phyloP scores from a whole-genome alignment of 2,329 filamentous ascomycete species.

The Diplodia sapinea region DNA sequence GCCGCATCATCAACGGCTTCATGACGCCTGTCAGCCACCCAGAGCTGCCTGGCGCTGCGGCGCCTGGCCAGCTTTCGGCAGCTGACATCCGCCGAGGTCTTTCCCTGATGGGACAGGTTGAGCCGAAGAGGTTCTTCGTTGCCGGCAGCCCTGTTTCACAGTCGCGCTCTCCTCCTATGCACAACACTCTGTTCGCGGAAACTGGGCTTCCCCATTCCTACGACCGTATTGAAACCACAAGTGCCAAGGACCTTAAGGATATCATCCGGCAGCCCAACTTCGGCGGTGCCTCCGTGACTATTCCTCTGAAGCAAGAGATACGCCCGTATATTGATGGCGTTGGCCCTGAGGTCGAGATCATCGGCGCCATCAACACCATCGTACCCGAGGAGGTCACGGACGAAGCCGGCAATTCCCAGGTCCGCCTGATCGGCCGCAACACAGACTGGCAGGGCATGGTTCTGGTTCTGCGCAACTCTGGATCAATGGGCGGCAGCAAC shows the following conservation, averaged over 20 bases:
- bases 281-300: conserved; percentile 93
- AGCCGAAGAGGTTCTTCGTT: conserved; percentile 78
- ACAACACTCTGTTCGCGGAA: conserved; percentile 81
- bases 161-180: conserved; percentile 85
- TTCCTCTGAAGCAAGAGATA: conserved; percentile 90
- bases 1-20: conserved; percentile 87
- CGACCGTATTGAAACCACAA: conserved; percentile 73
- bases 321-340: conserved; percentile 81
- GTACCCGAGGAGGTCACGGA: conserved; percentile 61
- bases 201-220: conserved; percentile 88
- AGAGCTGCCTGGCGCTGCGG: conserved; percentile 86
- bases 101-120: conserved; percentile 78
- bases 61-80: conserved; percentile 90
- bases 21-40: conserved; percentile 95
- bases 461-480: conserved; percentile 73
- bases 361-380: conserved; percentile 95
- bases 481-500: conserved; percentile 49
- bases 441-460: conserved; percentile 97
- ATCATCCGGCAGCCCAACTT: conserved; percentile 76
- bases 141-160: conserved; percentile 84
- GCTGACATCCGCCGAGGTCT: conserved; percentile 83
- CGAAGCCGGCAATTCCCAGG: conserved; percentile 49
- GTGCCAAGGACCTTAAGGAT: conserved; percentile 62
- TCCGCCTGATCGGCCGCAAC: conserved; percentile 79
- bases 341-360: conserved; percentile 76